phyloP scores from a whole-genome alignment of 176 grass and related monocot species.

The Tuctoria greenei region DNA sequence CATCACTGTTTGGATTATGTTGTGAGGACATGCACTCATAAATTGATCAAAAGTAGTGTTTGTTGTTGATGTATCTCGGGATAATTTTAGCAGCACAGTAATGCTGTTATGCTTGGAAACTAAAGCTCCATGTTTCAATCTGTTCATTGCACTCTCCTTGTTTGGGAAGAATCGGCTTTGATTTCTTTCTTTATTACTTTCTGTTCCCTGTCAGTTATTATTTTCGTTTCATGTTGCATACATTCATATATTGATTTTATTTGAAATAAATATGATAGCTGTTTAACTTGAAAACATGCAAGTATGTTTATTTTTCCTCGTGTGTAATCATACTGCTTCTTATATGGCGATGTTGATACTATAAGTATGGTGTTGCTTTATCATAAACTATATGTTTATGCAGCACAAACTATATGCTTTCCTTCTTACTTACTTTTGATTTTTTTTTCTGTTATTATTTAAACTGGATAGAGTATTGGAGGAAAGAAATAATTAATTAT shows the following conservation, averaged over 20 bases:
- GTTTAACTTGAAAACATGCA: not conserved
- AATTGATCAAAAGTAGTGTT: constrained; percentile 38
- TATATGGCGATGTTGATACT: not conserved
- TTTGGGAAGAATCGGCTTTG: not conserved
- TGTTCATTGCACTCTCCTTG: not conserved
- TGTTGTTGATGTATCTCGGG: constrained; percentile 7
- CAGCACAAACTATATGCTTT: not conserved
- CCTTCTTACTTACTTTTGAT: not conserved
- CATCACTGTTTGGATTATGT: constrained; percentile 27
- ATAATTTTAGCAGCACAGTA: not conserved
- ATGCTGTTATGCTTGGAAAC: not conserved
- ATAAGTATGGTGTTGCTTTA: not conserved
- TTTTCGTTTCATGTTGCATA: not conserved
- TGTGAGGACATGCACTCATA: constrained; percentile 50
- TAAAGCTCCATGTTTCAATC: not conserved
- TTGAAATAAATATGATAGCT: constrained; percentile 9
- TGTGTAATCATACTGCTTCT: not conserved
- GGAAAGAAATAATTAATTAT: not conserved
- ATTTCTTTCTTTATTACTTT: not conserved
- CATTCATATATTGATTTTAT: not conserved
- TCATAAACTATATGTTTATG: not conserved
- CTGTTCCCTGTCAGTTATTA: not conserved
- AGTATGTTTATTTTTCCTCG: not conserved
- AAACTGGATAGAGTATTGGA: not conserved
- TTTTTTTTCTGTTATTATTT: not conserved